Evolutionary conservation across 345 rosid genomes (phyloP).

Genomic region (Citrus unshiu): DNA sequence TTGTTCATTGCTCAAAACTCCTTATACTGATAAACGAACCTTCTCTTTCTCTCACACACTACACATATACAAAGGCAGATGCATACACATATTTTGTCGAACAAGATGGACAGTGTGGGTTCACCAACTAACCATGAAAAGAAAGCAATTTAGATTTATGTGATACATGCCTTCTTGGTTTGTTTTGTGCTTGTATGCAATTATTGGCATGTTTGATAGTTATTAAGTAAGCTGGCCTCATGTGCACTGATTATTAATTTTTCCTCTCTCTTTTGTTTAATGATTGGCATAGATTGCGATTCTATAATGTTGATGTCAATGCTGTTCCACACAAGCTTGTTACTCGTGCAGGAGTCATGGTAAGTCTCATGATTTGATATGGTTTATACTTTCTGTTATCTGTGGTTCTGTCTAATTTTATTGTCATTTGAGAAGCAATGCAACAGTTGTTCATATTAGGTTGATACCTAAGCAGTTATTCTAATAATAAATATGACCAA

Average conservation of each 20-base stretch:
- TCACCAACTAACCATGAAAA: background rate
- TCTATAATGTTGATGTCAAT: conserved; percentile 81
- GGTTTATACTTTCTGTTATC: background rate
- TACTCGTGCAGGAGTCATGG: conserved; percentile 77
- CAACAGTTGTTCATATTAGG: background rate
- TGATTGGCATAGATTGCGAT: conserved; percentile 50
- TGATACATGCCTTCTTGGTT: background rate
- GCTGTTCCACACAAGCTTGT: conserved; percentile 74
- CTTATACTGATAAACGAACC: background rate
- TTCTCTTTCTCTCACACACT: background rate
- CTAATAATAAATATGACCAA: too few relatives aligned
- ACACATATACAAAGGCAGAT: background rate
- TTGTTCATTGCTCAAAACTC: background rate
- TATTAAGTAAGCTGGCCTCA: background rate
- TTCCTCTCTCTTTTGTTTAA: background rate
- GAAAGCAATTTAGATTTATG: background rate
- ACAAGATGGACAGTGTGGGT: background rate
- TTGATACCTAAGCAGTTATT: background rate
- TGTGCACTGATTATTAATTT: background rate
- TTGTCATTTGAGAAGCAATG: background rate
- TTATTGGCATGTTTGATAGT: background rate
- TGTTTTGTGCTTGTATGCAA: background rate
- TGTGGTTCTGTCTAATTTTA: background rate
- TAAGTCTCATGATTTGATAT: conserved; percentile 33
- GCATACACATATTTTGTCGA: background rate